Evolutionary conservation across 2,329 filamentous ascomycete genomes (phyloP).

Genomic region (Fusarium neocosmosporiellum): DNA sequence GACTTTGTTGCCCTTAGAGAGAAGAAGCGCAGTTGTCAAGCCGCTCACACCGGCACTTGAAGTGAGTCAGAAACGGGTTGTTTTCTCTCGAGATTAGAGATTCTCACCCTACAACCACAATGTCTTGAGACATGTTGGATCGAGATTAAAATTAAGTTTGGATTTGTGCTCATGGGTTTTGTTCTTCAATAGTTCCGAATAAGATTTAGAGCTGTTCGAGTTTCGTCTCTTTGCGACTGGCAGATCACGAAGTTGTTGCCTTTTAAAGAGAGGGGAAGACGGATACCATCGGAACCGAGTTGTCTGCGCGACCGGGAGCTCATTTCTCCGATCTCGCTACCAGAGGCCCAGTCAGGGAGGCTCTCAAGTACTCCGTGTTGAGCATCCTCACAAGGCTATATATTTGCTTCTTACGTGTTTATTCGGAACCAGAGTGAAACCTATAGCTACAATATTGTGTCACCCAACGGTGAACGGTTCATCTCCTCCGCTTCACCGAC

Average conservation of each 20-base stretch:
- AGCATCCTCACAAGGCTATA: not conserved
- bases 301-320: not conserved
- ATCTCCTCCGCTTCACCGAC: not conserved
- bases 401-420: not conserved
- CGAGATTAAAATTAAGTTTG: not conserved
- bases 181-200: not conserved
- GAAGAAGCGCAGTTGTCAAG: constrained; percentile 56
- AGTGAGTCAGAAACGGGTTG: not conserved
- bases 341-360: not conserved
- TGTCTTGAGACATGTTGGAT: not conserved
- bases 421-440: not conserved
- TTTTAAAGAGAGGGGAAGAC: not conserved
- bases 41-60: constrained; percentile 60
- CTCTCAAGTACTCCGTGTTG: not conserved
- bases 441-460: not conserved
- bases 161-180: not conserved
- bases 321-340: not conserved
- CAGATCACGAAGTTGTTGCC: not conserved
- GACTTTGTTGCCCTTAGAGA: not conserved
- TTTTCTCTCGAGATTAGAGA: not conserved
- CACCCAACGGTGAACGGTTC: not conserved
- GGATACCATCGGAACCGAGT: not conserved
- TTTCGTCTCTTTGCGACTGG: not conserved
- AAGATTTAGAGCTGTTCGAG: not conserved
- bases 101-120: not conserved